These are phyloP conservation scores for Sherardia arvensis DNA, from an alignment of 257 asterid species.

Conservation along the genomic window DNA sequence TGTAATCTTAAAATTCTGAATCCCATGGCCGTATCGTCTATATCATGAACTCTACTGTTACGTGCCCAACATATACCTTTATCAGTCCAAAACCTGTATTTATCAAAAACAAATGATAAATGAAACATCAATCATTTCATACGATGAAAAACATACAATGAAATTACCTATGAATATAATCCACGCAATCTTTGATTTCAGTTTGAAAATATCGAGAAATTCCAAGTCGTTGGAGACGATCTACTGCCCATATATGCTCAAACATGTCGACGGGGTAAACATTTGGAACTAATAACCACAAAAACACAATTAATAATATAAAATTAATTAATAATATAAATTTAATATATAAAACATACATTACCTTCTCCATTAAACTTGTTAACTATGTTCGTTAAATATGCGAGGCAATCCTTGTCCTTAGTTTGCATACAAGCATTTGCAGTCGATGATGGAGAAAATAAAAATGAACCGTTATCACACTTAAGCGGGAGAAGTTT, in stretches of 20 bases:
- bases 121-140: no score
- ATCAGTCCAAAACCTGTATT: slow-evolving; percentile 62
- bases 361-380: slow-evolving; percentile 83
- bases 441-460: slow-evolving; percentile 91
- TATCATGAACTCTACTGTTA: slow-evolving; percentile 55
- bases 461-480: slow-evolving; percentile 71
- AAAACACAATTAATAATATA: not conserved
- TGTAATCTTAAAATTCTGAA: slow-evolving; percentile 79
- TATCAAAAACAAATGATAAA: no score
- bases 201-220: slow-evolving; percentile 51
- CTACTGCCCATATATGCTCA: slow-evolving; percentile 80
- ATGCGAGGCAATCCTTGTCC: slow-evolving; percentile 57
- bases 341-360: not conserved
- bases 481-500: slow-evolving; percentile 51
- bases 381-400: slow-evolving; percentile 32
- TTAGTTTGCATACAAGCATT: slow-evolving; percentile 67
- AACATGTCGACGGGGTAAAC: slow-evolving; percentile 94
- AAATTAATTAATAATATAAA: not conserved
- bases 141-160: no score
- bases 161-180: slow-evolving; percentile 57
- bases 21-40: slow-evolving; percentile 95
- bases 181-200: slow-evolving; percentile 56
- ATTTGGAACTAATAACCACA: slow-evolving; percentile 44
- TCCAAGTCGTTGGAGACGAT: slow-evolving; percentile 69
- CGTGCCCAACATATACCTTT: slow-evolving; percentile 91